phyloP scores from a whole-genome alignment of 1,284 basidiomycete genomes.

The Anthracocystis walkeri region DNA sequence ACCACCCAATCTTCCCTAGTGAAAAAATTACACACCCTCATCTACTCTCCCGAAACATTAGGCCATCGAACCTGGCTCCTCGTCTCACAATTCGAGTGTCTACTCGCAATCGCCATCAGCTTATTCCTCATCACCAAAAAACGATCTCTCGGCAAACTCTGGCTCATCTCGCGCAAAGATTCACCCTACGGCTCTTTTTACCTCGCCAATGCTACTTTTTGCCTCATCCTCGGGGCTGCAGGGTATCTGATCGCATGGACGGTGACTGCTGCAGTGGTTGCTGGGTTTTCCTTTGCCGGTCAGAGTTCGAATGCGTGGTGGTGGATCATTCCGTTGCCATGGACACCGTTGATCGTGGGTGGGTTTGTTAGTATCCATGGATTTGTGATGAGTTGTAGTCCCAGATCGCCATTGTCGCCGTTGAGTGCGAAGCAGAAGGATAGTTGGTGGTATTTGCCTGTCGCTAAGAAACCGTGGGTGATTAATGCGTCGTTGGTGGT shows the following conservation, averaged over 20 bases:
- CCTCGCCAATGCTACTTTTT: conserved; percentile 15
- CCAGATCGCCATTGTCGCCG: conserved; percentile 15
- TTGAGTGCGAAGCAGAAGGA: too few species aligned
- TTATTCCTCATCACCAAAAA: conserved; percentile 11
- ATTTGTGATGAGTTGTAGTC: conserved; percentile 19
- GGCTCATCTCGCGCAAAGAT: conserved; percentile 1
- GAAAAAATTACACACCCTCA: neutral
- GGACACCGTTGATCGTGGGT: conserved; percentile 12
- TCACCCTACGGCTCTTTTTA: conserved; percentile 5
- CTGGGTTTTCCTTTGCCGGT: neutral
- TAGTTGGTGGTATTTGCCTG: conserved; percentile 8
- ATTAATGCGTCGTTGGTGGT: conserved; percentile 7
- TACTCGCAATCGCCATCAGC: neutral
- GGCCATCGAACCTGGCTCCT: conserved; percentile 8
- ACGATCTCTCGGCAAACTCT: conserved; percentile 10
- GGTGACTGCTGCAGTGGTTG: neutral
- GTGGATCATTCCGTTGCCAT: conserved; percentile 20
- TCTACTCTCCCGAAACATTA: neutral
- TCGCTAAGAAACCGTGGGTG: neutral
- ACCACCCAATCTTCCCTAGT: conserved; percentile 3
- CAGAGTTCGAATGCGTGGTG: conserved; percentile 8
- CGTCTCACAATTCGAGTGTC: conserved; percentile 9
- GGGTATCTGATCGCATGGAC: conserved; percentile 15
- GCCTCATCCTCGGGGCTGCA: neutral
- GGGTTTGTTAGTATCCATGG: conserved; percentile 11